Evolutionary conservation across 2,329 filamentous ascomycete species (phyloP), one percentile per base, ranked within the genome.

Genomic region (Sordariomycetes sp.): DNA sequence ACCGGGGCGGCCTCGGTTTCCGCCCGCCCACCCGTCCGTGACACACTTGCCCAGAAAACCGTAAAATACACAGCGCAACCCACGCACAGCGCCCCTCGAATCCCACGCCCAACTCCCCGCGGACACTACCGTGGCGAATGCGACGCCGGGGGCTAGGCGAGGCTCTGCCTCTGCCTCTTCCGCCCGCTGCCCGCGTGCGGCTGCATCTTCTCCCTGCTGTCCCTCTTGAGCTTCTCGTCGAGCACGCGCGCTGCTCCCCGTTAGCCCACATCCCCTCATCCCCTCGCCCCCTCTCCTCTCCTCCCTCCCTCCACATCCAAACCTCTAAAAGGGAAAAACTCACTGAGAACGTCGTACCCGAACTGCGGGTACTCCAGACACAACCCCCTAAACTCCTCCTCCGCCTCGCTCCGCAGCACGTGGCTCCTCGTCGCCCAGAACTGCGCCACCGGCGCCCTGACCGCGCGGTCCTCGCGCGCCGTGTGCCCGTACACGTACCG

Each of bases 301-400:
- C 37, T 16, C 14, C 12, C 37, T 8, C 4, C 11, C n/a, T 16
- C n/a, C 43, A n/a, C 43, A 25, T 48, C 20, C 28, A 46, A 53
- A 35, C n/a, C n/a, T n/a, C n/a, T n/a, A n/a, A n/a, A n/a, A 35
- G 34, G 32, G 11, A 52, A 57, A 32, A 58, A 75, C 79, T 64
- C 77, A 90, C 84, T 91, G 60, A 97, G 82, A 59, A 97, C 89
- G 71, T 97, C 92, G 75, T 92, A 97, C 67, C 88, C 88, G 69
- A 97, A 97, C 69, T 95, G 88, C 20, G 92, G 92, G 69, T 86
- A 91, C 73, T 96, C 89, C 69, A 96, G 75, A 74, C 92, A 96
- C 72, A 96, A 83, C 53, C 80, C 72, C 70, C 86, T 85, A 81
- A 96, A 96, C 73, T 95, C 89, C 7, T 83, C 80, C 72, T 95